Evolutionary conservation across 2,329 filamentous ascomycete species (phyloP).

Genomic region (Aotearoamyces nothofagi): DNA sequence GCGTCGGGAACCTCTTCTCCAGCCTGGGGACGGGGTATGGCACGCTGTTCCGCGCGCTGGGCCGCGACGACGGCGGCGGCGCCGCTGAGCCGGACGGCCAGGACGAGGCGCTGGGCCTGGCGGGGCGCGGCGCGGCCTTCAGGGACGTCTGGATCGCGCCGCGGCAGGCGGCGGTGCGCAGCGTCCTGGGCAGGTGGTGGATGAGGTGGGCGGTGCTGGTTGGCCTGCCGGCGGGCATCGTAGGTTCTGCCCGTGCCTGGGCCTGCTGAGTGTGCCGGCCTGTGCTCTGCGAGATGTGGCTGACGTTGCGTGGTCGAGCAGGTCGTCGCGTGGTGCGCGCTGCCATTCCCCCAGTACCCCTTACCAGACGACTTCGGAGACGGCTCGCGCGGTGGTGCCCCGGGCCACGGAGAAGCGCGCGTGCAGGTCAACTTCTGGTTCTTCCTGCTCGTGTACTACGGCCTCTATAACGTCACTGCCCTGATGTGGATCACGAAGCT

Average conservation of each 20-base stretch:
- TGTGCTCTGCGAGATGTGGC: too few species aligned
- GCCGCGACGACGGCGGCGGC: constrained; percentile 20
- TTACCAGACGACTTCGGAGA: constrained; percentile 24
- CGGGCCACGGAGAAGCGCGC: constrained; percentile 46
- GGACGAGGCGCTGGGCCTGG: constrained; percentile 10
- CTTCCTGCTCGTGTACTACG: constrained; percentile 55
- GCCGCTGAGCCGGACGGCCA: constrained; percentile 17
- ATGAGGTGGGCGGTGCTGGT: constrained; percentile 44
- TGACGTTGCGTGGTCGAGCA: too few species aligned
- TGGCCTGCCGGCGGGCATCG: constrained; percentile 42
- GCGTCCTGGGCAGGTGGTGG: constrained; percentile 47
- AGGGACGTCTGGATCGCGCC: constrained; percentile 46
- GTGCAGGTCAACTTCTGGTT: constrained; percentile 59
- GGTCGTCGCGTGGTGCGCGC: constrained; percentile 48
- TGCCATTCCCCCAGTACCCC: constrained; percentile 50
- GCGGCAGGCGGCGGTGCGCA: constrained; percentile 39
- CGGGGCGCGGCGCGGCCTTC: constrained; percentile 10
- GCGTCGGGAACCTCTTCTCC: constrained; percentile 6
- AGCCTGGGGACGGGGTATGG: constrained; percentile 28
- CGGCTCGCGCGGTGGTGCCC: constrained; percentile 23
- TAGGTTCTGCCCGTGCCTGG: too few species aligned
- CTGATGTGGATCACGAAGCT: constrained; percentile 58
- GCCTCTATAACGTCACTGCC: constrained; percentile 51
- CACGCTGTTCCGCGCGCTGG: constrained; percentile 29
- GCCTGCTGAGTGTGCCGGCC: background rate